Conservation (phyloP, 2,329 filamentous ascomycete genomes). For the Rutstroemia sydowiana region DNA sequence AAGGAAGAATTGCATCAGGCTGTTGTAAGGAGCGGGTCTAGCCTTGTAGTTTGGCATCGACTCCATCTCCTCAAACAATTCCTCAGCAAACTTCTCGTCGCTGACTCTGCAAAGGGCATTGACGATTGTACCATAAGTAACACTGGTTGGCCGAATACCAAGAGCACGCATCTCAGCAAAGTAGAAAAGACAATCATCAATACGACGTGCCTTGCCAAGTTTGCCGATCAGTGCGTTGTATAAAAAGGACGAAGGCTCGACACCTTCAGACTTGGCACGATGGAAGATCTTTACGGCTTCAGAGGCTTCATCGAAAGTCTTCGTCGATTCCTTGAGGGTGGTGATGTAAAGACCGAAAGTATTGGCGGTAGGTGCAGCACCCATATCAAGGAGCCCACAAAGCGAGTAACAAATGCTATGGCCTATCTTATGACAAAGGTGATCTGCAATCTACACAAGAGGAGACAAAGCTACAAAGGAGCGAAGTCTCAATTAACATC, state of each 20-base stretch:
- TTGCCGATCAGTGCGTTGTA: constrained; percentile 99
- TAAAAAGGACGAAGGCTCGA: constrained; percentile 91
- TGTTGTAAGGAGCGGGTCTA: constrained; percentile 94
- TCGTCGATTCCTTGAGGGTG: constrained; percentile 93
- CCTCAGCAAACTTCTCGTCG: constrained; percentile 94
- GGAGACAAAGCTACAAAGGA: too few species aligned
- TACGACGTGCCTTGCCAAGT: constrained; percentile 92
- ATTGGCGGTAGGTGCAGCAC: constrained; percentile 87
- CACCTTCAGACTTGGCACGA: constrained; percentile 84
- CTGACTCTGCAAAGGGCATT: constrained; percentile 96
- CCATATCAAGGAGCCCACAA: constrained; percentile 85
- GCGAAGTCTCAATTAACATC: too few species aligned
- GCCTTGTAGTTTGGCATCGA: constrained; percentile 98
- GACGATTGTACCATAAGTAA: constrained; percentile 97
- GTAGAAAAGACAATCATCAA: constrained; percentile 96
- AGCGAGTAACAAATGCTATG: too few species aligned
- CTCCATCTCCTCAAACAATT: constrained; percentile 99
- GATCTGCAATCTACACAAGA: too few species aligned
- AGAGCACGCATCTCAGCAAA: constrained; percentile 95
- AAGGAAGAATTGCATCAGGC: constrained; percentile 98
- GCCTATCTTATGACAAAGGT: too few species aligned
- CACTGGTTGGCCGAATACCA: constrained; percentile 89
- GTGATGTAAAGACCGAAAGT: constrained; percentile 98
- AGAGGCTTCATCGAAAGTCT: constrained; percentile 95
- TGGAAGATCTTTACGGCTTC: constrained; percentile 98